These are phyloP conservation scores for Magnolia officinalis DNA, from an alignment of 164 flowering plant species.

Conservation along the genomic window DNA sequence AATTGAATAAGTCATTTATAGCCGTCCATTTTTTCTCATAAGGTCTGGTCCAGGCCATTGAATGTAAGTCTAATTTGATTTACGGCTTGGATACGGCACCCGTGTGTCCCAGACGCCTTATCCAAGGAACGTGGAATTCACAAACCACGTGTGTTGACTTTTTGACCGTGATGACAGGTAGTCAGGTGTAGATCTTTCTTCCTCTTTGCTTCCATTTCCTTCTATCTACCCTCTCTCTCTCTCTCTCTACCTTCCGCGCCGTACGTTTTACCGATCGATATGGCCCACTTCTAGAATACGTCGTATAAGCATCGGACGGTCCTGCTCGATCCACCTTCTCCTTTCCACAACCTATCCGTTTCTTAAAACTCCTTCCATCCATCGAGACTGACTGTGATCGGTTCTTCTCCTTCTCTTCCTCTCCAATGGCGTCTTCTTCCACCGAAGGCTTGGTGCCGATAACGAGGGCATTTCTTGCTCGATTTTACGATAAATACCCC, in stretches of 20 bases:
- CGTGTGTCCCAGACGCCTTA: too few relatives aligned
- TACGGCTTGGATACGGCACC: too few relatives aligned
- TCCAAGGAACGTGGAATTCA: too few relatives aligned
- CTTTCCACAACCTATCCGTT: neutral
- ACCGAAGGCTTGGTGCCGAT: slow-evolving; percentile 89
- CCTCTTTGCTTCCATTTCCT: too few relatives aligned
- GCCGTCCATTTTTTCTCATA: too few relatives aligned
- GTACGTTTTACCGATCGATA: neutral
- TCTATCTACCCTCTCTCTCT: neutral
- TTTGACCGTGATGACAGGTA: too few relatives aligned
- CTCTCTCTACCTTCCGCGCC: neutral
- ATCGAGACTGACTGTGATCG: neutral
- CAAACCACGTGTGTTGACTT: too few relatives aligned
- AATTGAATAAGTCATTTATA: too few relatives aligned
- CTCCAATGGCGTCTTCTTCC: slow-evolving; percentile 51
- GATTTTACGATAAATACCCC: slow-evolving; percentile 75
- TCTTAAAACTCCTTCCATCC: neutral
- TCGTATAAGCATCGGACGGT: neutral
- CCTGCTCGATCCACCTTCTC: neutral
- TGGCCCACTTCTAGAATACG: neutral
- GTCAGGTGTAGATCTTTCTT: too few relatives aligned
- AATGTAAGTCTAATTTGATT: too few relatives aligned
- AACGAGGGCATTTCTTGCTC: slow-evolving; percentile 65
- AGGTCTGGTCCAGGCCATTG: too few relatives aligned
- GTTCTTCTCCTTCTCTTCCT: neutral